Conservation (phyloP, 108 stramenopile genomes). For the Skeletonema potamos region DNA sequence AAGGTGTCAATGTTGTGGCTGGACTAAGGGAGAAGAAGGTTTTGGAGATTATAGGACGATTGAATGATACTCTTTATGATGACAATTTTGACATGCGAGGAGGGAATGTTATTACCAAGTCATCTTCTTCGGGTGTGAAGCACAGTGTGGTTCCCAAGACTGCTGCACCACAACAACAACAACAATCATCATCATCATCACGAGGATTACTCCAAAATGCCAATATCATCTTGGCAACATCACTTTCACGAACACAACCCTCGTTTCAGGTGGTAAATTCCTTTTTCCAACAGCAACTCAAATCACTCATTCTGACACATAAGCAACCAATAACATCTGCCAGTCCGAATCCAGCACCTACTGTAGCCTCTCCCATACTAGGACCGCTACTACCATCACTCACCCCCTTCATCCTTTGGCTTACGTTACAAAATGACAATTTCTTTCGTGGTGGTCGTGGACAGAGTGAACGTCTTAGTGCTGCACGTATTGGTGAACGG, state of each 20-base stretch:
- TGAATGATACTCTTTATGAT: not conserved
- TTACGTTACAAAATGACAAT: conserved; percentile 80
- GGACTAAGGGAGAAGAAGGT: conserved; percentile 28
- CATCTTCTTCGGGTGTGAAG: not conserved
- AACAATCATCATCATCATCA: not conserved
- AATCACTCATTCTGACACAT: conserved; percentile 2
- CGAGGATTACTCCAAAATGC: not conserved
- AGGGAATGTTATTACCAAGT: not conserved
- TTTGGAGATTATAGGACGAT: conserved; percentile 35
- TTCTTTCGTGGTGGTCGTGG: conserved; percentile 86
- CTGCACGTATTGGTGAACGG: conserved; percentile 91
- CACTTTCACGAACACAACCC: conserved; percentile 6
- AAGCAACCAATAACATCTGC: conserved; percentile 9
- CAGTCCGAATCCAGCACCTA: conserved; percentile 41
- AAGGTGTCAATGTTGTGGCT: conserved; percentile 42
- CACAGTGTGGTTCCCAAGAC: not conserved
- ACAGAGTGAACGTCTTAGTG: conserved; percentile 83
- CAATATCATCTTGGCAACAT: conserved; percentile 6
- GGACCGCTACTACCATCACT: conserved; percentile 72
- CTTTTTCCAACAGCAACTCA: conserved; percentile 2
- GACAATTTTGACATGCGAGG: not conserved
- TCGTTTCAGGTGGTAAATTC: not conserved
- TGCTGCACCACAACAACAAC: not conserved
- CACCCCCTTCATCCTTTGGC: conserved; percentile 84
- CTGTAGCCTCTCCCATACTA: conserved; percentile 73